phyloP scores from a whole-genome alignment of 805 yeast genomes.

The Yarrowia porcina region DNA sequence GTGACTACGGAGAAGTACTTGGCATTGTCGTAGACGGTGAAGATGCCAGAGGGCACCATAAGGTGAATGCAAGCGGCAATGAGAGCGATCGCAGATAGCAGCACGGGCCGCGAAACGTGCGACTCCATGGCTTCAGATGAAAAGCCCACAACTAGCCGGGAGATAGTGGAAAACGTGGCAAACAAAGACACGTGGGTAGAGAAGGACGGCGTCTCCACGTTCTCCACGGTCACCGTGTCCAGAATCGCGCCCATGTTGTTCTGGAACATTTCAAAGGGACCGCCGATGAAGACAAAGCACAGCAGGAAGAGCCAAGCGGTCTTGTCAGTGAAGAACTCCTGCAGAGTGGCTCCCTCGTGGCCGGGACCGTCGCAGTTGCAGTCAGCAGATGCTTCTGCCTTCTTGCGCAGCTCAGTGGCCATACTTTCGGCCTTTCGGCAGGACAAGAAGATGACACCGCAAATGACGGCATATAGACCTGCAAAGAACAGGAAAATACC shows the following conservation, averaged over 20 bases:
- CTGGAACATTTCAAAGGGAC: conserved; percentile 81
- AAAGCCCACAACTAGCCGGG: conserved; percentile 66
- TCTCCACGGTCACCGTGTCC: conserved; percentile 39
- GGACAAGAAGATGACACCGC: conserved; percentile 33
- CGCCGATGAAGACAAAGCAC: conserved; percentile 65
- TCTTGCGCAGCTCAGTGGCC: background rate
- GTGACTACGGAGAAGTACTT: conserved; percentile 40
- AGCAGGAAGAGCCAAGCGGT: conserved; percentile 57
- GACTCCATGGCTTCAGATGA: conserved; percentile 57
- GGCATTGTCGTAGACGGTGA: conserved; percentile 31
- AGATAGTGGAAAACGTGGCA: conserved; percentile 64
- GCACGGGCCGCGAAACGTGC: conserved; percentile 33
- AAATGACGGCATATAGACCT: conserved; percentile 31
- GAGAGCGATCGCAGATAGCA: conserved; percentile 37
- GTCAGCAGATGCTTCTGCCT: conserved; percentile 6
- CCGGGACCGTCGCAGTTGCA: conserved; percentile 13
- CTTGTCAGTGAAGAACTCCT: conserved; percentile 20
- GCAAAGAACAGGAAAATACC: conserved; percentile 32
- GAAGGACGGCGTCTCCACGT: conserved; percentile 29
- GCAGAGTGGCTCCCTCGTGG: conserved; percentile 7
- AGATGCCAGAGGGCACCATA: conserved; percentile 28
- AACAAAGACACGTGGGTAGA: conserved; percentile 50
- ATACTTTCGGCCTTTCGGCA: conserved; percentile 27
- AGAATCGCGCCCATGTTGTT: conserved; percentile 78
- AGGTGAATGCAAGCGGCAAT: conserved; percentile 43